phyloP scores from a whole-genome alignment of 2,329 filamentous ascomycete species.

The Aureobasidium mangrovei region DNA sequence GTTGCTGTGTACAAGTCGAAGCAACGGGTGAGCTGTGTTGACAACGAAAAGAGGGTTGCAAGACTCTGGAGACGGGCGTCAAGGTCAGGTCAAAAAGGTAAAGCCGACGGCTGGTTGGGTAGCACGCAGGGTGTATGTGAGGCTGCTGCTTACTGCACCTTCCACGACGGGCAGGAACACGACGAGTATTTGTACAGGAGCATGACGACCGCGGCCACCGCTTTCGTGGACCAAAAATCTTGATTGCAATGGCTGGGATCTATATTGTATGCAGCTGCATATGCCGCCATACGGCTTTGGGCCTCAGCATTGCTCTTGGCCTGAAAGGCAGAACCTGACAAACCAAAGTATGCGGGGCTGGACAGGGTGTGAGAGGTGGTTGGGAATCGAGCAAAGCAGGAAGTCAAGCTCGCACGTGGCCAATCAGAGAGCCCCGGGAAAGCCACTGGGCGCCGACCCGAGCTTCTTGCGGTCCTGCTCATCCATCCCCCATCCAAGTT shows the following conservation, averaged over 20 bases:
- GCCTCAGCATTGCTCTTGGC: conserved; percentile 2
- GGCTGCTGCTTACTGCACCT: not conserved
- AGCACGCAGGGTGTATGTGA: not conserved
- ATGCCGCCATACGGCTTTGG: not conserved
- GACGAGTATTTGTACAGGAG: conserved; percentile 8
- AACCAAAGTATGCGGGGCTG: conserved; percentile 3
- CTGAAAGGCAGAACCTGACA: not conserved
- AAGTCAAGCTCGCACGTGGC: not conserved
- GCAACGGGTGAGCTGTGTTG: not conserved
- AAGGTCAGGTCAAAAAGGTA: not conserved
- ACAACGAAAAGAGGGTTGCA: not conserved
- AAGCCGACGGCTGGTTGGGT: conserved; percentile 1
- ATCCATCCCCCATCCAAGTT: not conserved
- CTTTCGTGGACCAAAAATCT: conserved; percentile 1
- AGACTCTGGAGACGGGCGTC: not conserved
- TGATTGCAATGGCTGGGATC: conserved; percentile 32
- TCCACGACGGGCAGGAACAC: not conserved
- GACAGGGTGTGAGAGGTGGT: conserved; percentile 2
- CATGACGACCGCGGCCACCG: conserved; percentile 5
- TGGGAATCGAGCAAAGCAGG: conserved; percentile 8
- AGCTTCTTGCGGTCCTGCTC: not conserved
- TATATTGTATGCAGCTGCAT: conserved; percentile 20
- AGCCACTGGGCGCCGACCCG: not conserved
- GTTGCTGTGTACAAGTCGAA: conserved; percentile 16
- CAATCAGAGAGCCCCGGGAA: not conserved